Percentiles rank a stretch among this genome's conserved stretches.
Evolutionary conservation across 768 basidiomycete genomes (phyloP).

Genomic region (Hirschioporus abietinus): DNA sequence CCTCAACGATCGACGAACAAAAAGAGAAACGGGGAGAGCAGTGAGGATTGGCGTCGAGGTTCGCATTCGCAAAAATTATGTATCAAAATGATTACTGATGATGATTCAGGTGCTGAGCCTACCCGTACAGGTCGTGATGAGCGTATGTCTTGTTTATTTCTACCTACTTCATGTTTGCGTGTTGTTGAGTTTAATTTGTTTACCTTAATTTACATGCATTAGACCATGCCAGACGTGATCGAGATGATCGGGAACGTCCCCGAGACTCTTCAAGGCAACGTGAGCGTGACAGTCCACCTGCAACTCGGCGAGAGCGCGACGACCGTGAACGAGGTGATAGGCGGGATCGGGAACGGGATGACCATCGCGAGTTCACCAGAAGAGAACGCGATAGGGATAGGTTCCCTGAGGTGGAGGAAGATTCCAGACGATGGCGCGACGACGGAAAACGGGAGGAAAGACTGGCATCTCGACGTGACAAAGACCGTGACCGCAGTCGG

Average conservation of each 20-base stretch:
- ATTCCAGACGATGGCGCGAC: slow-evolving; percentile 74
- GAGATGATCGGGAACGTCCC: slow-evolving; percentile 59
- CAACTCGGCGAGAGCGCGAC: slow-evolving; percentile 41
- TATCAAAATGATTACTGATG: neutral
- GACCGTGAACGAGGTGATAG: slow-evolving; percentile 30
- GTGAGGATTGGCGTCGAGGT: slow-evolving; percentile 88
- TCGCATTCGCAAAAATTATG: slow-evolving; percentile 7
- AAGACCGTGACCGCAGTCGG: slow-evolving; percentile 31
- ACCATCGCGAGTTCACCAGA: slow-evolving; percentile 27
- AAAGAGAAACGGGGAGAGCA: slow-evolving; percentile 67
- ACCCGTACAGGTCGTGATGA: slow-evolving; percentile 54
- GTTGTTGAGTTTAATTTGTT: neutral
- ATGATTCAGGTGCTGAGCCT: slow-evolving; percentile 39
- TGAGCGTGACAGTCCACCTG: slow-evolving; percentile 45
- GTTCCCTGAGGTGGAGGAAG: slow-evolving; percentile 49
- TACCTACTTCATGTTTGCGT: slow-evolving; percentile 10
- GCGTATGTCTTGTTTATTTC: slow-evolving; percentile 34
- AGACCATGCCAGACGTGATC: slow-evolving; percentile 52
- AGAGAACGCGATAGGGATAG: slow-evolving; percentile 38
- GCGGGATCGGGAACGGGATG: slow-evolving; percentile 31
- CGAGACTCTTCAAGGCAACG: slow-evolving; percentile 59
- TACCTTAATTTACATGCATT: slow-evolving; percentile 30
- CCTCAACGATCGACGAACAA: slow-evolving; percentile 28
- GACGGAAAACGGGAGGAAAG: slow-evolving; percentile 80
- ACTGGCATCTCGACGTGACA: slow-evolving; percentile 51